phyloP scores from a whole-genome alignment of 306 rosid species.

The Prunus dulcis region DNA sequence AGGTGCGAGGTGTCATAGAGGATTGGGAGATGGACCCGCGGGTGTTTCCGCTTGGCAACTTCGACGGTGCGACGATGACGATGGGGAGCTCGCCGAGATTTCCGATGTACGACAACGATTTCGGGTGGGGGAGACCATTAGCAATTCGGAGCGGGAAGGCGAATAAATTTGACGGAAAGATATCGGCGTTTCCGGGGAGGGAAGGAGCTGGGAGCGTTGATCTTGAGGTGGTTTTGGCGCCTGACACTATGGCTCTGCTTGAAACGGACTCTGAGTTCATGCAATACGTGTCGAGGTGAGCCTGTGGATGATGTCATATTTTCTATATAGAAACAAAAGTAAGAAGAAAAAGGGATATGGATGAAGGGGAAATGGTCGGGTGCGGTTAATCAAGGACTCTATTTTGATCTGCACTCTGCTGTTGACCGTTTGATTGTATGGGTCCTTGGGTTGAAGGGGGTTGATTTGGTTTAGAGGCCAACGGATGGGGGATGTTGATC shows the following conservation, averaged over 20 bases:
- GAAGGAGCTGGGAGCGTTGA: conserved; percentile 74
- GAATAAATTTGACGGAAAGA: conserved; percentile 55
- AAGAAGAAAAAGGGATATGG: neutral
- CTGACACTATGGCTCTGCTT: conserved; percentile 65
- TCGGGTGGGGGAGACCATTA: conserved; percentile 82
- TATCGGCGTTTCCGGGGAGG: conserved; percentile 75
- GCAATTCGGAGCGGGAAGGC: conserved; percentile 83
- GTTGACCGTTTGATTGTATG: neutral
- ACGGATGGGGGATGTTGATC: neutral
- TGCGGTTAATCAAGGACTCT: neutral
- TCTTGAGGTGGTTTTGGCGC: conserved; percentile 75
- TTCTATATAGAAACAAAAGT: neutral
- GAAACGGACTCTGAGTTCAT: conserved; percentile 80
- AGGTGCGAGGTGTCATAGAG: conserved; percentile 52
- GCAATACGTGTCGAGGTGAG: conserved; percentile 44
- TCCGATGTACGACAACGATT: conserved; percentile 77
- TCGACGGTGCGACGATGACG: conserved; percentile 76
- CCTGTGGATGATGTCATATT: neutral
- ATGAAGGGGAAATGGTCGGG: neutral
- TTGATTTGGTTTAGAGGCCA: neutral
- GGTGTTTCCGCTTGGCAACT: conserved; percentile 80
- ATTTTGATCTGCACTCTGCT: neutral
- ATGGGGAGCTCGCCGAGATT: conserved; percentile 95
- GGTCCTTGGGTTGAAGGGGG: neutral
- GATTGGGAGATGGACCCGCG: conserved; percentile 78